Base-by-base conservation (phyloP, 2,329 filamentous ascomycete species). In the Macrophomina pseudophaseolina region DNA sequence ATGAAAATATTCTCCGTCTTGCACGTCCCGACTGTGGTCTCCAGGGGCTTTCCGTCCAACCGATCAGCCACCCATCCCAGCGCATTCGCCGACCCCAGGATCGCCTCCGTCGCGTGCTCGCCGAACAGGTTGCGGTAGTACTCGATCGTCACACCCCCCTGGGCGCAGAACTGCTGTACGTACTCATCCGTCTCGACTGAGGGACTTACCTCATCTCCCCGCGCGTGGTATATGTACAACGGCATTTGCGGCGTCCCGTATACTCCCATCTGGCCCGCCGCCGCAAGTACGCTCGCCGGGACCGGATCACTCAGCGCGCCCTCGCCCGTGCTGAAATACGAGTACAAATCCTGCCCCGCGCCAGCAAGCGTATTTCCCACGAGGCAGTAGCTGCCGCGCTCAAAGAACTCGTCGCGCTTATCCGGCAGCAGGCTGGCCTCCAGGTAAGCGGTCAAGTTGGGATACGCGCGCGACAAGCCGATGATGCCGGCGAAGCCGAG, bases 161-260 rank as follows among this genome's bases (percentile, higher is more conserved):
- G 65, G 33, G 51, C 56, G 67, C 74, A 75, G 66, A 70, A 73
- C 48, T 70, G 66, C 8, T 70, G 51, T 0, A 77, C 68, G 59
- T 77, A 51, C 1, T 52, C 66, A 68, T 77, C 74, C 3, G 73
- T 75, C 46, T 75, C 72, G 5, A 59, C 66, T 0, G 75, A 64
- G 2, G 72, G 68, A 46, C 70, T 72, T 14, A 78, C 68, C 62
- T 78, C 73, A 65, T 78, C 75, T 1, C 69, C 66, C 9, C 72
- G 69, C 3, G 75, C 72, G 54, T 79, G 75, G 65, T 78, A 78
- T 5, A 73, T 67, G 48, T 73, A 77, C 4, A 74, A 38, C 1
- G 74, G 75, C 49, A 74, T 73, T 28, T 40, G 49, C 5, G 71
- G 71, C 4, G 68, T 62, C 11, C 71, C 72, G 44, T 73, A 67